These are phyloP conservation scores for Acrocalymma vagum DNA, from an alignment of 2,329 filamentous ascomycete genomes.

Conservation along the genomic window DNA sequence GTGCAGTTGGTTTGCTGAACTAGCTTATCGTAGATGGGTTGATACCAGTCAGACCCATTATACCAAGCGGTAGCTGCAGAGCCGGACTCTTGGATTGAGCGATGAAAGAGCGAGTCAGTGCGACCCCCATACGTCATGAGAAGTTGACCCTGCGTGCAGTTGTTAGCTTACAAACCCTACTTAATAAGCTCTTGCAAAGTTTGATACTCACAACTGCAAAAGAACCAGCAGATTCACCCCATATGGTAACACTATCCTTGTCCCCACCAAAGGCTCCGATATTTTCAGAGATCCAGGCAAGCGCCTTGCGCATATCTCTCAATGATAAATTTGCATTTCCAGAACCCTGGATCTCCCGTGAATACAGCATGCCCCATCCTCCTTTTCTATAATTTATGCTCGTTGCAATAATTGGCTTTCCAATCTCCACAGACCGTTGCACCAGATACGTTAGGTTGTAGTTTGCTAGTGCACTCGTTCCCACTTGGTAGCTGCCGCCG, in stretches of 20 bases:
- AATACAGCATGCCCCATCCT: constrained; percentile 74
- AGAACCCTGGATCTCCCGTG: constrained; percentile 53
- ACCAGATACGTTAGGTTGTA: constrained; percentile 72
- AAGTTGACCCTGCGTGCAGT: constrained; percentile 35
- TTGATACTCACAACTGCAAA: constrained; percentile 34
- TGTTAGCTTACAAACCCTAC: neutral
- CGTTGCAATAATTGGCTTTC: constrained; percentile 44
- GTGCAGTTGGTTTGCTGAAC: constrained; percentile 65
- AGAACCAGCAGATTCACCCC: constrained; percentile 56
- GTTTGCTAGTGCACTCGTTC: constrained; percentile 52
- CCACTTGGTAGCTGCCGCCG: constrained; percentile 56
- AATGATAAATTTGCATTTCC: constrained; percentile 51
- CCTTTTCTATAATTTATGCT: constrained; percentile 63
- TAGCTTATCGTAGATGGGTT: constrained; percentile 53
- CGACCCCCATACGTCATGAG: constrained; percentile 43
- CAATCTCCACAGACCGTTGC: constrained; percentile 50
- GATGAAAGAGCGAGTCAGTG: constrained; percentile 46
- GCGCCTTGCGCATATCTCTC: constrained; percentile 55
- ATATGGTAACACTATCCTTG: constrained; percentile 55
- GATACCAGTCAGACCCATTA: constrained; percentile 55
- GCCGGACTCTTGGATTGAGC: constrained; percentile 47
- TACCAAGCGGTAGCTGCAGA: constrained; percentile 50
- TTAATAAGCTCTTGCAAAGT: neutral
- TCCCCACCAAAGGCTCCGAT: constrained; percentile 54
- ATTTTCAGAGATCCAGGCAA: constrained; percentile 56